Conservation (phyloP, 805 yeast species). For the Ogataea chonburiensis region DNA sequence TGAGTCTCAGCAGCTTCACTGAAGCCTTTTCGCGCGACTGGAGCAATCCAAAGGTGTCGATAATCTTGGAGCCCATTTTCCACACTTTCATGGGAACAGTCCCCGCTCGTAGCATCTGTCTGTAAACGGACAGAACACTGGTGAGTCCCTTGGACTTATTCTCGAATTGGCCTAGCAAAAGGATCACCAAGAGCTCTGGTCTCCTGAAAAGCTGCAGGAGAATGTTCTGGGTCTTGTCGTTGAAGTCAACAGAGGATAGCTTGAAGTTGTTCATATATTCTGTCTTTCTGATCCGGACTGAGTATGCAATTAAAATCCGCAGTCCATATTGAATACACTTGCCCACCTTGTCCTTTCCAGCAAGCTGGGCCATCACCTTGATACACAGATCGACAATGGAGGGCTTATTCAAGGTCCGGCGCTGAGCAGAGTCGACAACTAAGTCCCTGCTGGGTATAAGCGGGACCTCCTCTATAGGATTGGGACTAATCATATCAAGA, state of each 20-base stretch:
- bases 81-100: slow-evolving; percentile 60
- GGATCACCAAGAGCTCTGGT: slow-evolving; percentile 31
- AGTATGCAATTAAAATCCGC: slow-evolving; percentile 48
- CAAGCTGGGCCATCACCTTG: slow-evolving; percentile 50
- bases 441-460: slow-evolving; percentile 18
- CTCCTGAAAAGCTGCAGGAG: slow-evolving; percentile 27
- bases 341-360: slow-evolving; percentile 72
- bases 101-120: slow-evolving; percentile 71
- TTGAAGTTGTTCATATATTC: slow-evolving; percentile 15
- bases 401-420: slow-evolving; percentile 10
- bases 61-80: slow-evolving; percentile 36
- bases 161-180: slow-evolving; percentile 41
- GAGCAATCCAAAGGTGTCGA: slow-evolving; percentile 18
- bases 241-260: slow-evolving; percentile 24
- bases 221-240: slow-evolving; percentile 25
- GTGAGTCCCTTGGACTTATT: slow-evolving; percentile 44
- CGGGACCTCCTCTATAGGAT: slow-evolving; percentile 20
- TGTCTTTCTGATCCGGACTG: slow-evolving; percentile 39
- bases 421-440: slow-evolving; percentile 14
- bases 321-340: slow-evolving; percentile 60
- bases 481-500: slow-evolving; percentile 19
- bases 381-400: slow-evolving; percentile 39
- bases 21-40: slow-evolving; percentile 18
- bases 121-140: slow-evolving; percentile 50
- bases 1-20: slow-evolving; percentile 22